phyloP scores from a whole-genome alignment of 768 basidiomycete species.

The Xanthoconium stramineum region DNA sequence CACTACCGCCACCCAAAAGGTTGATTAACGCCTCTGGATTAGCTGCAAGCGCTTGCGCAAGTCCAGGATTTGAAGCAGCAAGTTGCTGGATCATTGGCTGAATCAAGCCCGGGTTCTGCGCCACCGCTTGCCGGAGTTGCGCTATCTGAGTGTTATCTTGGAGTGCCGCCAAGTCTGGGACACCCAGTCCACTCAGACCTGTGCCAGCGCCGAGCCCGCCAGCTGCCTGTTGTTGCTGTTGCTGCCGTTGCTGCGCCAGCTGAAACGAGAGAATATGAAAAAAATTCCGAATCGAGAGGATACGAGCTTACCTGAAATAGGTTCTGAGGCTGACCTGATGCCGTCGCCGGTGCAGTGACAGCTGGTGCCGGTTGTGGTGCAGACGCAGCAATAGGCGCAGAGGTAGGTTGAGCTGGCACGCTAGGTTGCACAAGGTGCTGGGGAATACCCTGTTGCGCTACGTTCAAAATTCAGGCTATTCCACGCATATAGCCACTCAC shows the following conservation, averaged over 20 bases:
- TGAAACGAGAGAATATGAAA: constrained; percentile 26
- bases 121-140: constrained; percentile 69
- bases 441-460: constrained; percentile 68
- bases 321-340: constrained; percentile 64
- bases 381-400: constrained; percentile 19
- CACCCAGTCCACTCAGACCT: constrained; percentile 20
- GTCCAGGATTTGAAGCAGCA: constrained; percentile 64
- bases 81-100: constrained; percentile 87
- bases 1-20: constrained; percentile 50
- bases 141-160: constrained; percentile 62
- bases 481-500: constrained; percentile 44
- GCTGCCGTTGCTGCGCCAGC: constrained; percentile 72
- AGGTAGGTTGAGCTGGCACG: constrained; percentile 39
- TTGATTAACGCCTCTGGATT: constrained; percentile 72
- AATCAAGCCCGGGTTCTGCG: constrained; percentile 71
- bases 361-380: constrained; percentile 30
- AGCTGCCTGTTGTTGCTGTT: constrained; percentile 19
- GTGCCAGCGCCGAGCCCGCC: constrained; percentile 27
- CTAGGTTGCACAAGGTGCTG: constrained; percentile 36
- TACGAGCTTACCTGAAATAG: constrained; percentile 69
- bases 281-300: background rate
- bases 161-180: constrained; percentile 50
- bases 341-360: constrained; percentile 9
- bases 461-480: constrained; percentile 9
- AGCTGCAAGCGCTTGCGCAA: constrained; percentile 63